phyloP scores from a whole-genome alignment of 2,329 filamentous ascomycete species.

The Alternaria brassicae region DNA sequence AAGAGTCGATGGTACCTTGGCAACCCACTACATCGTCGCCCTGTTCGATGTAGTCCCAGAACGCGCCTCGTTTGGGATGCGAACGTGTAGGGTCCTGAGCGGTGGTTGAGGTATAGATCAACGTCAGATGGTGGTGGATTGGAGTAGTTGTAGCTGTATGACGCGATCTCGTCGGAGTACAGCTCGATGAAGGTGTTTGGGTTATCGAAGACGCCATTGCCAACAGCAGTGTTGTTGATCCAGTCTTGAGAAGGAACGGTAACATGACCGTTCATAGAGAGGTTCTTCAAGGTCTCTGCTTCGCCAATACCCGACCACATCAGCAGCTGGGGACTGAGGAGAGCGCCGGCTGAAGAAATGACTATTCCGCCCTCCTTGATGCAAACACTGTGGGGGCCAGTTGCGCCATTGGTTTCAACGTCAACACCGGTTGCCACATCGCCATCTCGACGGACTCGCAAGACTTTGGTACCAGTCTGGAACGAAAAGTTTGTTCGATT shows the following conservation, averaged over 20 bases:
- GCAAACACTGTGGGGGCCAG: conserved; percentile 40
- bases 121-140: conserved; percentile 53
- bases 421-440: conserved; percentile 55
- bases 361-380: conserved; percentile 37
- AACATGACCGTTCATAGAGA: conserved; percentile 49
- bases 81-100: conserved; percentile 62
- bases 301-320: conserved; percentile 52
- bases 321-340: conserved; percentile 49
- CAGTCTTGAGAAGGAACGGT: conserved; percentile 50
- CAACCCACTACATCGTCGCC: conserved; percentile 55
- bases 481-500: conserved; percentile 45
- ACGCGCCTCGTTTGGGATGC: conserved; percentile 61
- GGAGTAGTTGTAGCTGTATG: conserved; percentile 58
- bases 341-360: conserved; percentile 43
- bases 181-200: conserved; percentile 64
- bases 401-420: conserved; percentile 43
- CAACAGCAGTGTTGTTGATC: conserved; percentile 60
- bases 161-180: conserved; percentile 52
- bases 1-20: conserved; percentile 62
- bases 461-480: conserved; percentile 54
- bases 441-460: conserved; percentile 53
- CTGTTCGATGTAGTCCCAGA: conserved; percentile 60
- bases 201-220: conserved; percentile 62
- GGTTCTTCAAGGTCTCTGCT: conserved; percentile 29
- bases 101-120: conserved; percentile 56